Percentiles rank a stretch among this genome's conserved stretches.
Evolutionary conservation across 108 stramenopile species (phyloP).

Genomic region (Skeletonema menzelii): DNA sequence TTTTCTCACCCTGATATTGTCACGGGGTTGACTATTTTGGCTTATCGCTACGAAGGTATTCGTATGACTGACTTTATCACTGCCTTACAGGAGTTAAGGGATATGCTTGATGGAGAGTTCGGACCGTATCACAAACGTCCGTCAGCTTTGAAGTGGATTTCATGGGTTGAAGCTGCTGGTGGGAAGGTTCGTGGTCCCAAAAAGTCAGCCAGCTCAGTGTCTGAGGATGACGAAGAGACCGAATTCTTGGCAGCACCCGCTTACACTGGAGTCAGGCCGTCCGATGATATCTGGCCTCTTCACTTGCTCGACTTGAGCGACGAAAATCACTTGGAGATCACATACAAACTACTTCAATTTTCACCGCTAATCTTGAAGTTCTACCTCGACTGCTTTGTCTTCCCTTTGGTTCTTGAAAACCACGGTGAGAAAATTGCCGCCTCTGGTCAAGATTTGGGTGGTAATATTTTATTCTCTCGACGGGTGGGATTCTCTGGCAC

Average conservation of each 20-base stretch:
- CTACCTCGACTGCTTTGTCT: slow-evolving; percentile 93
- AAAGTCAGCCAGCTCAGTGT: slow-evolving; percentile 60
- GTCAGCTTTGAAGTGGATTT: slow-evolving; percentile 84
- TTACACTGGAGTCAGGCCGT: slow-evolving; percentile 58
- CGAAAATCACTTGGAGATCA: slow-evolving; percentile 91
- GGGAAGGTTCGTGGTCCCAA: slow-evolving; percentile 93
- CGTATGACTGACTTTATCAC: slow-evolving; percentile 89
- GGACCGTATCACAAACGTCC: slow-evolving; percentile 97
- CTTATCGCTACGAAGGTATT: slow-evolving; percentile 97
- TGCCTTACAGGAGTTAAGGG: slow-evolving; percentile 85
- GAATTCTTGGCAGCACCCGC: slow-evolving; percentile 47
- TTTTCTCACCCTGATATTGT: slow-evolving; percentile 99
- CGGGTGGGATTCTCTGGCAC: slow-evolving; percentile 98
- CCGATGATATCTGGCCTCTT: slow-evolving; percentile 97
- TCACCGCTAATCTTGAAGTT: slow-evolving; percentile 88
- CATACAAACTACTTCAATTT: slow-evolving; percentile 84
- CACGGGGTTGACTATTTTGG: slow-evolving; percentile 95
- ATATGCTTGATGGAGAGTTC: slow-evolving; percentile 92
- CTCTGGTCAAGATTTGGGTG: slow-evolving; percentile 98
- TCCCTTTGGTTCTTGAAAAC: slow-evolving; percentile 90
- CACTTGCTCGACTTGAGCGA: slow-evolving; percentile 96
- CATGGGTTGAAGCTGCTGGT: slow-evolving; percentile 95
- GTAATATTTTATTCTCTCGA: slow-evolving; percentile 94
- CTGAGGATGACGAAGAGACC: slow-evolving; percentile 48
- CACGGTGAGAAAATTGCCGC: slow-evolving; percentile 97